These are phyloP conservation scores for Poterioochromonas sp. DNA, from an alignment of 352 stramenopile species.

Conservation along the genomic window DNA sequence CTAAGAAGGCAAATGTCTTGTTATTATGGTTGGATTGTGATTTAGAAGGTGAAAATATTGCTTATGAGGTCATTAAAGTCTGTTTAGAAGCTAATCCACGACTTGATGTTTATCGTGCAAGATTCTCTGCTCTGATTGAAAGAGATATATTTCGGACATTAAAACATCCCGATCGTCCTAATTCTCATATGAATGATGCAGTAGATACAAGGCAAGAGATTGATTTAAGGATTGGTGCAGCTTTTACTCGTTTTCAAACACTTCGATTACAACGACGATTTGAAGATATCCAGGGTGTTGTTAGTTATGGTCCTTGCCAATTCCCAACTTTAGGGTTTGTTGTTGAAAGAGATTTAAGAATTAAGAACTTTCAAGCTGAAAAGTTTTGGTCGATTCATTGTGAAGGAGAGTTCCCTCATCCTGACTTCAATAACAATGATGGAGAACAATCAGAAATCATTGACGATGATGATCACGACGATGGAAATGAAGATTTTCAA, in stretches of 20 bases:
- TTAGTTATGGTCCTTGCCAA: slow-evolving; percentile 98
- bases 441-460: too few relatives aligned
- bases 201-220: slow-evolving; percentile 84
- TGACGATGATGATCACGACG: too few relatives aligned
- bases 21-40: slow-evolving; percentile 99
- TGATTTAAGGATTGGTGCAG: slow-evolving; percentile 80
- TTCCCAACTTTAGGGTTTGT: slow-evolving; percentile 98
- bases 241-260: slow-evolving; percentile 90
- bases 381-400: slow-evolving; percentile 57
- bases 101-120: slow-evolving; percentile 68
- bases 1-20: slow-evolving; percentile 64
- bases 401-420: slow-evolving; percentile 46
- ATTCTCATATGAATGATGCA: slow-evolving; percentile 46
- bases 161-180: slow-evolving; percentile 60
- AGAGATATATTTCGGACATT: slow-evolving; percentile 71
- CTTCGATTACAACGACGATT: slow-evolving; percentile 75
- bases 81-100: slow-evolving; percentile 62
- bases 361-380: slow-evolving; percentile 35
- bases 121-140: slow-evolving; percentile 81
- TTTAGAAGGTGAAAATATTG: slow-evolving; percentile 90
- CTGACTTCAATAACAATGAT: background rate
- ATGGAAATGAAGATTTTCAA: too few relatives aligned
- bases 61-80: slow-evolving; percentile 76
- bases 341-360: slow-evolving; percentile 73
- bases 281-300: slow-evolving; percentile 65